Evolutionary conservation across 768 basidiomycete genomes (phyloP).

Genomic region (Auricularia heimuer): DNA sequence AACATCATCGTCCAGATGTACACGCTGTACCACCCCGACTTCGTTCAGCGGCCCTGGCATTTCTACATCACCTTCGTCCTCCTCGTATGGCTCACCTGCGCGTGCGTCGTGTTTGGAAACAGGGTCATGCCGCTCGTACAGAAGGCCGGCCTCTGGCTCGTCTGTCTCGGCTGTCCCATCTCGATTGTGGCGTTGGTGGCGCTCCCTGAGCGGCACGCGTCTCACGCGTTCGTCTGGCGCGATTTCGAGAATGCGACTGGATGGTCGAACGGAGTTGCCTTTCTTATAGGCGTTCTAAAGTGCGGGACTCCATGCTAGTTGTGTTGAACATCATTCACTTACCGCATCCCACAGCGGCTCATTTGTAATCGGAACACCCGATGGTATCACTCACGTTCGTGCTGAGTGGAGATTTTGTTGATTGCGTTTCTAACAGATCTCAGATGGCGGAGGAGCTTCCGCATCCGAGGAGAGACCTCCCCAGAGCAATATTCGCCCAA

Average conservation of each 20-base stretch:
- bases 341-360: not conserved
- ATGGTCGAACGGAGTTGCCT: not conserved
- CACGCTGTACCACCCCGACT: not conserved
- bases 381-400: not conserved
- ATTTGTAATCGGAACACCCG: not conserved
- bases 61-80: not conserved
- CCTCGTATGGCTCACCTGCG: not conserved
- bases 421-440: no score
- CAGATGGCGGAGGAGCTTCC: constrained; percentile 1
- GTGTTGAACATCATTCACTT: not conserved
- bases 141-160: not conserved
- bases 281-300: not conserved
- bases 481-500: not conserved
- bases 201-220: not conserved
- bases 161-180: not conserved
- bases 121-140: not conserved
- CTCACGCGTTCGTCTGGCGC: not conserved
- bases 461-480: not conserved
- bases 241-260: not conserved
- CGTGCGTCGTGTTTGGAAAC: not conserved
- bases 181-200: not conserved
- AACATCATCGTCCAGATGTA: not conserved
- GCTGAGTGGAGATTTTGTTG: not conserved
- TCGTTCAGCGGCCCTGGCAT: not conserved
- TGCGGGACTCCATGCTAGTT: not conserved